Percentiles rank a stretch among this genome's conserved stretches.
Conservation (phyloP, 768 basidiomycete species). For the Naematelia encephala region DNA sequence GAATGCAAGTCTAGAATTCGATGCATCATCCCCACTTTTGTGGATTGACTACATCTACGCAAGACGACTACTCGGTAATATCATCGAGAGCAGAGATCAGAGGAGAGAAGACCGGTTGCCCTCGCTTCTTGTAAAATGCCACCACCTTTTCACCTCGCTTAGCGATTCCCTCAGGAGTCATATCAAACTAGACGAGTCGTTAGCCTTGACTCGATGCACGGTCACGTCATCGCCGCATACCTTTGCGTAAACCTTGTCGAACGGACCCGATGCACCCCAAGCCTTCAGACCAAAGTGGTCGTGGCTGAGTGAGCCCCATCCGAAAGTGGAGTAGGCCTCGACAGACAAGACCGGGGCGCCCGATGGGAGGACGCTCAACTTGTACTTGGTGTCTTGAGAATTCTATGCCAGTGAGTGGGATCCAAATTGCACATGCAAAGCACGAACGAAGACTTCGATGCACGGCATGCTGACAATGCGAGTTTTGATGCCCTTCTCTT, state of each 20-base stretch:
- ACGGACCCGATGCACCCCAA: constrained; percentile 89
- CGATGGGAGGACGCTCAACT: constrained; percentile 75
- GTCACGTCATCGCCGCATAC: constrained; percentile 48
- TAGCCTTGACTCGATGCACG: constrained; percentile 56
- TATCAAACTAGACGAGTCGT: constrained; percentile 32
- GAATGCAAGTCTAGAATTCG: not conserved
- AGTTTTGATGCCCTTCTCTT: constrained; percentile 70
- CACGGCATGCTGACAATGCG: constrained; percentile 85
- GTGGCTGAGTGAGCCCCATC: constrained; percentile 87
- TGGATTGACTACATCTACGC: not conserved
- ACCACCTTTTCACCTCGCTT: constrained; percentile 78
- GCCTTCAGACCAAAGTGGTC: constrained; percentile 60
- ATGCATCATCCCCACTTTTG: not conserved
- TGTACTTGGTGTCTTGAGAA: constrained; percentile 73
- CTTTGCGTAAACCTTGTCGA: constrained; percentile 85
- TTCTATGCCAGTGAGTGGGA: constrained; percentile 51
- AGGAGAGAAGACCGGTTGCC: constrained; percentile 47
- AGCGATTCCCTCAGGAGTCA: constrained; percentile 58
- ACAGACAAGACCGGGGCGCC: constrained; percentile 86
- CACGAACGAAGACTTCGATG: constrained; percentile 65
- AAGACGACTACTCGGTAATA: constrained; percentile 31
- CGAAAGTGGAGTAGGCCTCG: constrained; percentile 74
- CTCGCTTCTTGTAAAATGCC: constrained; percentile 71
- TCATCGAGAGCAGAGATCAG: constrained; percentile 51
- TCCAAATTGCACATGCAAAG: not conserved